These are phyloP conservation scores for Parastagonospora avenae DNA, from an alignment of 2,329 filamentous ascomycete species.

Conservation along the genomic window DNA sequence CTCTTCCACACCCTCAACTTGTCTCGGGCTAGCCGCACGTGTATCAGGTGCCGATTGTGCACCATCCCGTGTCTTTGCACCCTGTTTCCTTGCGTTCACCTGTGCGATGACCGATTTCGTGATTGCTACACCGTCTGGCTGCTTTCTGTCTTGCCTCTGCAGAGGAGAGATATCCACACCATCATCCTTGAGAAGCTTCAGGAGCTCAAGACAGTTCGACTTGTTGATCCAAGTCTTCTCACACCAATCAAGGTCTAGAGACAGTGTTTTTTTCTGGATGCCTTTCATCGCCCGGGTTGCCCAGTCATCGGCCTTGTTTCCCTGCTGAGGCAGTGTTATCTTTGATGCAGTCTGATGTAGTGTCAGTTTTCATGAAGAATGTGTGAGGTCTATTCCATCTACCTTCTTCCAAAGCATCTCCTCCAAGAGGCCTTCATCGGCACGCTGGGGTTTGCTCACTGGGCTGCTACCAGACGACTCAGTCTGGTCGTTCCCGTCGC, in stretches of 20 bases:
- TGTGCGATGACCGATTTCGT: background rate
- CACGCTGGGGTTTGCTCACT: no score
- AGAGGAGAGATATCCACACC: constrained; percentile 1
- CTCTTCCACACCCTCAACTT: background rate
- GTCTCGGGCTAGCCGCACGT: no score
- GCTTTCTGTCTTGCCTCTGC: background rate
- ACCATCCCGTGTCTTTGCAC: background rate
- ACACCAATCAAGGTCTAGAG: background rate
- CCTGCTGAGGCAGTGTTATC: no score
- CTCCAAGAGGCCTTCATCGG: no score
- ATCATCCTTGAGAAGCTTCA: constrained; percentile 2
- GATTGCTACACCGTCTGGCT: background rate
- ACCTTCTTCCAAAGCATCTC: no score
- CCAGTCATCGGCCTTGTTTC: background rate
- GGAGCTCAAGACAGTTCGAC: background rate
- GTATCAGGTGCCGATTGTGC: background rate
- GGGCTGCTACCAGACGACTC: no score
- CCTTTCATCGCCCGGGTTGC: background rate
- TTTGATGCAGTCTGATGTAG: no score
- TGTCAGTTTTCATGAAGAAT: no score
- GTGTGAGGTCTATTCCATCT: no score
- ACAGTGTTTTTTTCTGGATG: background rate
- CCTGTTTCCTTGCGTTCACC: background rate
- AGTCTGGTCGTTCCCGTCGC: no score
- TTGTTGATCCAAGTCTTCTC: constrained; percentile 1